phyloP scores from a whole-genome alignment of 2,329 filamentous ascomycete genomes.

The Ciborinia camelliae region DNA sequence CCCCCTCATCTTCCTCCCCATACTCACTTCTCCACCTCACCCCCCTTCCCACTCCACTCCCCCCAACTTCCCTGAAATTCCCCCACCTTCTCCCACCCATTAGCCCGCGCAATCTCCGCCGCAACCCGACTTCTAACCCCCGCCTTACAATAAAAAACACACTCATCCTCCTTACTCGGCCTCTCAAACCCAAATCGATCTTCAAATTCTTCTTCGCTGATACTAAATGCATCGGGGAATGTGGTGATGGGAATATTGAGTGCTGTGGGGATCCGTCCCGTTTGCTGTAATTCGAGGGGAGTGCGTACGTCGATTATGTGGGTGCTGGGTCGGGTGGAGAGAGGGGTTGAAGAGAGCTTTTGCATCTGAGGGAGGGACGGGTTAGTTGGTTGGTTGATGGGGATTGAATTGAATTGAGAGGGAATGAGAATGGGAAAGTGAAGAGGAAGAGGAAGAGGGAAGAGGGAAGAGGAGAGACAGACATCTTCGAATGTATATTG shows the following conservation, averaged over 20 bases:
- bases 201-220: slow-evolving; percentile 74
- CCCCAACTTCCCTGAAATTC: slow-evolving; percentile 76
- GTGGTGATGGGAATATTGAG: slow-evolving; percentile 79
- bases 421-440: too few relatives aligned
- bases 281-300: slow-evolving; percentile 59
- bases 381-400: neutral
- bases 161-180: slow-evolving; percentile 52
- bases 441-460: too few relatives aligned
- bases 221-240: slow-evolving; percentile 74
- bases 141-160: slow-evolving; percentile 92
- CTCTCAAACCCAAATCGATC: slow-evolving; percentile 76
- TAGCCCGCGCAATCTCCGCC: slow-evolving; percentile 70
- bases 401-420: fast-evolving
- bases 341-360: neutral
- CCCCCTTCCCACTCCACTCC: slow-evolving; percentile 77
- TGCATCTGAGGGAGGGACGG: neutral
- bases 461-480: neutral
- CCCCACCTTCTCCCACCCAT: slow-evolving; percentile 68
- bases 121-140: slow-evolving; percentile 79
- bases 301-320: slow-evolving; percentile 59
- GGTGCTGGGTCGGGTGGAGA: neutral
- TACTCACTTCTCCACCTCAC: slow-evolving; percentile 40
- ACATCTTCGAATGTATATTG: slow-evolving; percentile 14
- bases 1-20: neutral
- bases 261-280: slow-evolving; percentile 73